phyloP scores from a whole-genome alignment of 139 green algal genomes.

The Chlorella ohadii region DNA sequence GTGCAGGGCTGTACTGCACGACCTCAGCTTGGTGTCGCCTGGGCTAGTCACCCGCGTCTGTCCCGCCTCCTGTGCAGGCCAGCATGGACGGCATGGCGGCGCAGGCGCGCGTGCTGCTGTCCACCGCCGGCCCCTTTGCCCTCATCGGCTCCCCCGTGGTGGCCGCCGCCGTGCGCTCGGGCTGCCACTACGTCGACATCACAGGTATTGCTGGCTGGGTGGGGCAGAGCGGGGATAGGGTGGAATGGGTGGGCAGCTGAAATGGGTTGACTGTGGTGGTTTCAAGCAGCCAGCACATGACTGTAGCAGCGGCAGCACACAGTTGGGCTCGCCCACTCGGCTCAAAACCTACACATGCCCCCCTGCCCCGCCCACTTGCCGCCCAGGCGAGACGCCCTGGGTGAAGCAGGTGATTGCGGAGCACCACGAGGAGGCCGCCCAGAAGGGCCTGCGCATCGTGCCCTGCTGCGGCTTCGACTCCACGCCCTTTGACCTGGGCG shows the following conservation, averaged over 20 bases:
- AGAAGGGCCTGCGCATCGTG: constrained; percentile 67
- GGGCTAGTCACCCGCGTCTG: too few relatives aligned
- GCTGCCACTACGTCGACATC: constrained; percentile 91
- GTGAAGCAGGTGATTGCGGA: constrained; percentile 65
- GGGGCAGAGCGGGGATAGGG: neutral
- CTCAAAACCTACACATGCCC: too few relatives aligned
- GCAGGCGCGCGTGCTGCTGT: constrained; percentile 77
- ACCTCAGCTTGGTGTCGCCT: too few relatives aligned
- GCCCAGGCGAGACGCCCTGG: constrained; percentile 80
- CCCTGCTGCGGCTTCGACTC: constrained; percentile 88
- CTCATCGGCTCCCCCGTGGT: constrained; percentile 80
- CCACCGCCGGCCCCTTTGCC: constrained; percentile 73
- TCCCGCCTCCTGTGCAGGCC: too few relatives aligned
- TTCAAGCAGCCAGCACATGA: too few relatives aligned
- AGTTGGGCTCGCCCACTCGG: too few relatives aligned
- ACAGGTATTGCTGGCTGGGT: constrained; percentile 64
- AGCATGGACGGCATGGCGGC: constrained; percentile 61
- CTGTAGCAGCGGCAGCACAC: too few relatives aligned
- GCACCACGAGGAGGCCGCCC: constrained; percentile 65
- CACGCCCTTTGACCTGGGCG: constrained; percentile 86
- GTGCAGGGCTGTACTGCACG: too few relatives aligned
- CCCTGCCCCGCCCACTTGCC: neutral
- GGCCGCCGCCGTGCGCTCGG: constrained; percentile 67
- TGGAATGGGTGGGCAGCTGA: neutral
- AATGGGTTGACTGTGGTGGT: too few relatives aligned